Conservation (phyloP, 2,329 filamentous ascomycete species). For the Hypoxylon sp. region DNA sequence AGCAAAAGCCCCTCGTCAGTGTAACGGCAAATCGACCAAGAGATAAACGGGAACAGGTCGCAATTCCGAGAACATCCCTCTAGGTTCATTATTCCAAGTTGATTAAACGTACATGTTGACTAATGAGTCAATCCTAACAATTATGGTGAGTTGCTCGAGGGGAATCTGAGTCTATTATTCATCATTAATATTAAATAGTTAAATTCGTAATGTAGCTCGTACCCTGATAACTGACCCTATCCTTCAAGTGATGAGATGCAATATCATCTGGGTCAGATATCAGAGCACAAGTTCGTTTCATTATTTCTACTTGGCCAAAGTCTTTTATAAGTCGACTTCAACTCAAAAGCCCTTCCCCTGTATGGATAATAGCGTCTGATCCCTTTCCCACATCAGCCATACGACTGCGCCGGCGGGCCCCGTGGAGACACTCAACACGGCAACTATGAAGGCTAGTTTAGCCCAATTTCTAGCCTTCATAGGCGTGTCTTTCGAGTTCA, state of each 20-base stretch:
- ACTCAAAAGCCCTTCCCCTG: constrained; percentile 13
- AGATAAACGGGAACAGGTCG: too few species aligned
- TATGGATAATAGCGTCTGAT: constrained; percentile 29
- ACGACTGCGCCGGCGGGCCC: constrained; percentile 41
- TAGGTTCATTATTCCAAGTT: not conserved
- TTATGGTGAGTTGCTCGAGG: not conserved
- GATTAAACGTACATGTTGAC: not conserved
- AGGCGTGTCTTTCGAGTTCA: constrained; percentile 32
- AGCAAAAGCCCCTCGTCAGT: too few species aligned
- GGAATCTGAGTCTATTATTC: constrained; percentile 12
- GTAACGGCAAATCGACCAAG: too few species aligned
- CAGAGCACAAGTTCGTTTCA: not conserved
- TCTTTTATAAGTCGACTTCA: not conserved
- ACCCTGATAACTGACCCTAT: not conserved
- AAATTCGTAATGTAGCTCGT: not conserved
- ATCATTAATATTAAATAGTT: constrained; percentile 14
- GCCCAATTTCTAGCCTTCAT: constrained; percentile 31
- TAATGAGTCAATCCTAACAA: too few species aligned
- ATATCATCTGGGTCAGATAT: not conserved
- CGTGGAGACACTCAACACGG: constrained; percentile 25
- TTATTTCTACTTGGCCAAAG: not conserved
- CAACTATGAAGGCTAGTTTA: constrained; percentile 29
- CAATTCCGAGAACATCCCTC: too few species aligned
- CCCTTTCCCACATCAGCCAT: constrained; percentile 44
- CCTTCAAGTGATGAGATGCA: not conserved